Conservation (phyloP, 345 rosid species). For the Arabidopsis arenosa region DNA sequence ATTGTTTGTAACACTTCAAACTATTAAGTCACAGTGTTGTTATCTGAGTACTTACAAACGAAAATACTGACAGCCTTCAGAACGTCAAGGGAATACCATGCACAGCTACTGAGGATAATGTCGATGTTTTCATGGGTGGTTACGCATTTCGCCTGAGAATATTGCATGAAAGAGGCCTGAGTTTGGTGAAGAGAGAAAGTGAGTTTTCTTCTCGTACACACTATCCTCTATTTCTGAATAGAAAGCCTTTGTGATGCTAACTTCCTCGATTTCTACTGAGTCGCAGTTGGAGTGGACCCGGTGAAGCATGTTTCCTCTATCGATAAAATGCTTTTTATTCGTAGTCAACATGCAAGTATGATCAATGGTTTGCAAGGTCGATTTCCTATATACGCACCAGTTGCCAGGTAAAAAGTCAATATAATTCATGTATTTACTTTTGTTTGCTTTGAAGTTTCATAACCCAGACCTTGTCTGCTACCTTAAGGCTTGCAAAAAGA, state of each 20-base stretch:
- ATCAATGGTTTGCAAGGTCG: slow-evolving; percentile 80
- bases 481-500: slow-evolving; percentile 87
- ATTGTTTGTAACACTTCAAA: slow-evolving; percentile 26
- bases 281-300: slow-evolving; percentile 61
- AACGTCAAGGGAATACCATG: slow-evolving; percentile 70
- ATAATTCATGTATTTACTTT: slow-evolving; percentile 20
- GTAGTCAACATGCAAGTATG: slow-evolving; percentile 93
- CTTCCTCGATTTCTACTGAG: slow-evolving; percentile 26
- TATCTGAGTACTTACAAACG: slow-evolving; percentile 37
- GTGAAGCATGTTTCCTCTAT: slow-evolving; percentile 59
- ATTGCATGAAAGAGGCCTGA: slow-evolving; percentile 89
- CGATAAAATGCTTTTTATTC: slow-evolving; percentile 74
- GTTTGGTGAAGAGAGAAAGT: slow-evolving; percentile 76
- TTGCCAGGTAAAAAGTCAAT: slow-evolving; percentile 62
- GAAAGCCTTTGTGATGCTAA: slow-evolving; percentile 27
- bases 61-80: slow-evolving; percentile 62
- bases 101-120: slow-evolving; percentile 73
- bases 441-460: slow-evolving; percentile 26
- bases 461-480: slow-evolving; percentile 14
- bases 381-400: slow-evolving; percentile 69
- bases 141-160: slow-evolving; percentile 84
- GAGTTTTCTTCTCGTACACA: slow-evolving; percentile 47
- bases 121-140: slow-evolving; percentile 76
- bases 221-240: slow-evolving; percentile 23
- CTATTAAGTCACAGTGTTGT: slow-evolving; percentile 9